Evolutionary conservation across 768 basidiomycete species (phyloP), one percentile per base, ranked within the genome.

Genomic region (Macrolepiota fuliginosa): DNA sequence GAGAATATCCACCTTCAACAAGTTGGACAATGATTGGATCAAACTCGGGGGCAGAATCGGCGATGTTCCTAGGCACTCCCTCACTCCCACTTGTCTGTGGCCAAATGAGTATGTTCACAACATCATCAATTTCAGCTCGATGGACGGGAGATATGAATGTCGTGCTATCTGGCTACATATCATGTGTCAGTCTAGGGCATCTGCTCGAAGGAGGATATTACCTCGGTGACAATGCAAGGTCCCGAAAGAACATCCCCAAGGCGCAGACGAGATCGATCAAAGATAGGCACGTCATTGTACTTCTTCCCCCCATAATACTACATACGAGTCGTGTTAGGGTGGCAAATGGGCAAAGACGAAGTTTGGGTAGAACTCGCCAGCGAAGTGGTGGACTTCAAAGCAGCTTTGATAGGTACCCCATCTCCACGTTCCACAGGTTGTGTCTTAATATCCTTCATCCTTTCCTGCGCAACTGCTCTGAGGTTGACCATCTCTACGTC

Each of bases 71-170:
- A 15, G 32, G 19, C 12, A 54, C 22, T 17, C 13, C 19, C 24
- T 55, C 32, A 3, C 10, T 12, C 12, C 19, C 7, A 24, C n/a
- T 19, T 2, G 11, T 5, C 24, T 51, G 47, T 7, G 66, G 70
- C 71, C 71, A 72, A 22, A 72, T 65, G 12, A 72, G 62, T 36
- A 72, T 70, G 55, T 72, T 72, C 11, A 65, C 68, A 52, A 69
- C 66, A 51, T 58, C 40, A 61, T 72, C 71, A 51, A 72, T 67
- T 35, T 69, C 69, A 10, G 70, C 70, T 39, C 68, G 66, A 50
- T 71, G 70, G 42, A 62, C 57, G 25, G 71, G 71, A 47, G 64
- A 63, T 12, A 72, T 61, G 22, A 71, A 64, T 11, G 69, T 71
- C 49, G 68, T 72, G 4, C 68, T 69, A 57, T 72, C 71, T 36